phyloP scores from a whole-genome alignment of 441 rosid genomes.

The Bocquillonia castaneifolia region DNA sequence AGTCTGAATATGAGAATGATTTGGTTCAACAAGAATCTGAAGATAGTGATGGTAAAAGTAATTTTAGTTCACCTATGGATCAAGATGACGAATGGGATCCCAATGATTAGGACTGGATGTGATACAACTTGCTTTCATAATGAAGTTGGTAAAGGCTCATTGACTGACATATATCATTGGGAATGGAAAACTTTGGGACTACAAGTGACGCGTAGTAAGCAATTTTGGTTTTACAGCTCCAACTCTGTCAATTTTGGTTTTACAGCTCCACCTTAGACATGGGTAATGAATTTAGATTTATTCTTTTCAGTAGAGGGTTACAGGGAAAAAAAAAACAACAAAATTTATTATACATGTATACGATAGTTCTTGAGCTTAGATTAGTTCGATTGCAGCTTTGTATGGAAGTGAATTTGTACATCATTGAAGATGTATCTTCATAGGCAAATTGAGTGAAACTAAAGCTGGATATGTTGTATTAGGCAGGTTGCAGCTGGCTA shows the following conservation, averaged over 20 bases:
- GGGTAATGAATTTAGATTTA: conserved; percentile 40
- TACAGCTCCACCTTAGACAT: conserved; percentile 28
- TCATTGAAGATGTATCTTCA: background rate
- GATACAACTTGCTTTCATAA: conserved; percentile 14
- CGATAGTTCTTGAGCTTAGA: conserved; percentile 16
- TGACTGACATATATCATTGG: conserved; percentile 28
- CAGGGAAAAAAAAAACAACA: conserved; percentile 20
- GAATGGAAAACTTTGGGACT: conserved; percentile 26
- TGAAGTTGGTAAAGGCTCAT: conserved; percentile 27
- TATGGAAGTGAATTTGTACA: background rate
- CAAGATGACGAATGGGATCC: conserved; percentile 95
- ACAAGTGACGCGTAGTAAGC: conserved; percentile 28
- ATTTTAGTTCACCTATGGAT: conserved; percentile 41
- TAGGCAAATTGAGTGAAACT: background rate
- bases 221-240: conserved; percentile 27
- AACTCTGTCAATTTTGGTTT: conserved; percentile 30
- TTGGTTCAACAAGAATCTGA: conserved; percentile 48
- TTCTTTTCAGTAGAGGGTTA: conserved; percentile 42
- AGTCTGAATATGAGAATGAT: conserved; percentile 57
- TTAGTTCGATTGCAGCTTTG: conserved; percentile 18
- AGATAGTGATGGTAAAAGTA: conserved; percentile 39
- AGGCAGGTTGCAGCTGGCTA: background rate
- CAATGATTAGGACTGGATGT: conserved; percentile 50
- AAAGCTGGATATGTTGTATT: background rate
- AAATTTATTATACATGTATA: conserved; percentile 28